Evolutionary conservation across 768 basidiomycete species (phyloP), one percentile per base, ranked within the genome.

Genomic region (Termitomyces heimii): DNA sequence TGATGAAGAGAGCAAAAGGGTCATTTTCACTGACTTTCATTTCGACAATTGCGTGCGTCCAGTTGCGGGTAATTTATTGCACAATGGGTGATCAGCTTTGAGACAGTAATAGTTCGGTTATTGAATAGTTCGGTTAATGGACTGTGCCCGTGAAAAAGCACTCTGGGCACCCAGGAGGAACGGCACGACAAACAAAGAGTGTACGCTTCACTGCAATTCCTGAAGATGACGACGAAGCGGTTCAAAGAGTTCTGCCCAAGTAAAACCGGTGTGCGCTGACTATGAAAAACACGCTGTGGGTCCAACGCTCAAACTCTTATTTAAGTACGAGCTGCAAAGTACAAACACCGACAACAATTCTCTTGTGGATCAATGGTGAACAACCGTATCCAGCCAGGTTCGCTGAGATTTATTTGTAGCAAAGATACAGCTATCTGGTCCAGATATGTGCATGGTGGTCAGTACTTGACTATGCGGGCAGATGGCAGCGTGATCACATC

Each of bases 1-100:
- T 69, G 16, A 81, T 76, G 62, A 84, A 78, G 18, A 74, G 68
- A 14, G 79, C 74, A 37, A 91, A 74, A 0, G 88, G 88, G 71
- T 90, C 88, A 28, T 59, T 57, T 22, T 66, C 69, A 26, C 59
- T 58, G 31, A 47, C 47, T 34, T 63, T 65, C 66, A 68, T 69
- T 45, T 29, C 53, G 44, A 35, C 31, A 29, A 29, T 44, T 13
- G 52, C 28, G 31, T 48, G 32, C 20, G 31, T 44, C 18, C 28
- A 18, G 13, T 18, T 42, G 26, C 10, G 39, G 42, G 3, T 47
- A 6, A 46, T 48, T 29, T 31, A 39, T 18, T 35, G 49, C 4
- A 7, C 24, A 32, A 43, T 29, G n/a, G 7, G 22, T 32, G 22
- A 43, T 34, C n/a, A 42, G 52, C 40, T 53, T 29, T 16, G 10